Conservation (phyloP, 148 eudicot genomes). For the Silene latifolia region DNA sequence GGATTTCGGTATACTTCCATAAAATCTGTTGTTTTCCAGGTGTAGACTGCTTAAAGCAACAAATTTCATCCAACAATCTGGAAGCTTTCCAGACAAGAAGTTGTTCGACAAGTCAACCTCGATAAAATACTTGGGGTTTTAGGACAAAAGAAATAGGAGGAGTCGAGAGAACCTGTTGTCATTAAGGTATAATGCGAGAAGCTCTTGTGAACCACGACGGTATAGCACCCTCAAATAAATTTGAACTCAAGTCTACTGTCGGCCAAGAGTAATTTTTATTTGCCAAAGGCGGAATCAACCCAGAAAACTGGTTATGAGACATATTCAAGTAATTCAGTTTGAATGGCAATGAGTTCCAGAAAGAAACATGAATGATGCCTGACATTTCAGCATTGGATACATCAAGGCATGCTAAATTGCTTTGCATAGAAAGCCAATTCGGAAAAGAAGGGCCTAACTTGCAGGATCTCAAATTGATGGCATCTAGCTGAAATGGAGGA, state of each 20-base stretch:
- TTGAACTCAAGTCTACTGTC: constrained; percentile 23
- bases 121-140: neutral
- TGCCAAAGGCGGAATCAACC: constrained; percentile 8
- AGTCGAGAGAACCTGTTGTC: constrained; percentile 20
- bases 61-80: constrained; percentile 16
- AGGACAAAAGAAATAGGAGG: constrained; percentile 9
- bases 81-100: constrained; percentile 13
- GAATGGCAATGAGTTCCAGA: constrained; percentile 9
- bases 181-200: constrained; percentile 13
- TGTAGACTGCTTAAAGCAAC: neutral
- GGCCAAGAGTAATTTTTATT: neutral
- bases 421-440: constrained; percentile 5
- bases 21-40: constrained; percentile 14
- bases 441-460: constrained; percentile 12
- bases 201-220: constrained; percentile 13
- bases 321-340: neutral
- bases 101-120: constrained; percentile 7
- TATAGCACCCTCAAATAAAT: constrained; percentile 18
- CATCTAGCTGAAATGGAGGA: constrained; percentile 7
- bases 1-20: constrained; percentile 15
- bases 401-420: neutral
- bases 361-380: neutral
- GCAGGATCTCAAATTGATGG: neutral
- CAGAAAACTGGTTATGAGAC: constrained; percentile 4
- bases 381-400: constrained; percentile 11